Evolutionary conservation across 306 rosid genomes (phyloP).

Genomic region (Castanea mollissima): DNA sequence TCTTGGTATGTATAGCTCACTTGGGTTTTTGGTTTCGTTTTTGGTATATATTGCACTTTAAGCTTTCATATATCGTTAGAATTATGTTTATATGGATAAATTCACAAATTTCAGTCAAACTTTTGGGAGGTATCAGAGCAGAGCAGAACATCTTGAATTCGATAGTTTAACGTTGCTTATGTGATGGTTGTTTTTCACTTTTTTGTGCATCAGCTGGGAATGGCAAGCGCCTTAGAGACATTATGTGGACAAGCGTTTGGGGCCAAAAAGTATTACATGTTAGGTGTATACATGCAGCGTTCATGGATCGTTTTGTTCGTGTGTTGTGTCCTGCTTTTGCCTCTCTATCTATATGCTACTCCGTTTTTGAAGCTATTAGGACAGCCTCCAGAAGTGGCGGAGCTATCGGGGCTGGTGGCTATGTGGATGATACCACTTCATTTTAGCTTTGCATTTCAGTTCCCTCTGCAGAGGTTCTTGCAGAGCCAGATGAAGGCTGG

Average conservation of each 20-base stretch:
- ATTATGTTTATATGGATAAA: no score
- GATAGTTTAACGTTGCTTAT: no score
- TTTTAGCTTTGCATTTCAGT: slow-evolving; percentile 61
- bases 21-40: not conserved
- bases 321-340: slow-evolving; percentile 57
- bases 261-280: slow-evolving; percentile 67
- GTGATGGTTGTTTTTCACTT: no score
- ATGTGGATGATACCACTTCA: slow-evolving; percentile 59
- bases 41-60: no score
- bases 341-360: slow-evolving; percentile 49
- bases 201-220: slow-evolving; percentile 50
- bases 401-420: slow-evolving; percentile 46
- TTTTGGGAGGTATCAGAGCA: no score
- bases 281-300: slow-evolving; percentile 85
- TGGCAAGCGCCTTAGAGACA: slow-evolving; percentile 86
- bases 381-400: slow-evolving; percentile 56
- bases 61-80: no score
- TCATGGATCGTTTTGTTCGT: slow-evolving; percentile 69
- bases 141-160: no score
- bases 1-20: slow-evolving; percentile 42
- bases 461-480: slow-evolving; percentile 61
- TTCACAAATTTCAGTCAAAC: no score
- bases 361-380: slow-evolving; percentile 61
- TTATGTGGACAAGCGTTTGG: slow-evolving; percentile 91
- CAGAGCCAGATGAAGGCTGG: slow-evolving; percentile 58